Conservation (phyloP, 23 red algal species). For the Gracilaria vermiculophylla region DNA sequence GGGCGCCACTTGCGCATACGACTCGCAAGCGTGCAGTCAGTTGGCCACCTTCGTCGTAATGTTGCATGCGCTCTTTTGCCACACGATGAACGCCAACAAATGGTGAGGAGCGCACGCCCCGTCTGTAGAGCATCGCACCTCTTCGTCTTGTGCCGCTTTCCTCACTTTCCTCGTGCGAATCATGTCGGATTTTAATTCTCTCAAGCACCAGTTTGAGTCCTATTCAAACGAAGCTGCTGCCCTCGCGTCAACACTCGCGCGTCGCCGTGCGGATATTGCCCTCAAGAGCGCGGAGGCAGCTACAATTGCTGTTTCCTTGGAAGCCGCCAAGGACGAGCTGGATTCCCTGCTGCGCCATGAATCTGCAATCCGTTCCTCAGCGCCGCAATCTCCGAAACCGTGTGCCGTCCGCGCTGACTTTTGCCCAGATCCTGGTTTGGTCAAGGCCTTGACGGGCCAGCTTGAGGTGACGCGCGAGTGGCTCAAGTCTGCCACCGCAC, state of each 20-base stretch:
- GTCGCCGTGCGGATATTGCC: slow-evolving; percentile 55
- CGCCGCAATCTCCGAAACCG: not conserved
- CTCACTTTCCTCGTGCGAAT: too few species aligned
- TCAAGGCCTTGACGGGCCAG: slow-evolving; percentile 33
- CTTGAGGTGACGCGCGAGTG: slow-evolving; percentile 33
- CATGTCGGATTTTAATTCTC: too few species aligned
- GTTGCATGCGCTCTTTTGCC: not conserved
- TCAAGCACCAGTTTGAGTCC: slow-evolving; percentile 17
- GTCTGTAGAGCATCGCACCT: too few species aligned
- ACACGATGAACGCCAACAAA: not conserved
- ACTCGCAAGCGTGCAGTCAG: not conserved
- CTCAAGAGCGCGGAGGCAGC: slow-evolving; percentile 50
- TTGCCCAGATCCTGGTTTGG: slow-evolving; percentile 33
- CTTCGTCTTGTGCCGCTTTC: too few species aligned
- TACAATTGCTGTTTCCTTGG: slow-evolving; percentile 46
- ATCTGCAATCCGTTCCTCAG: slow-evolving; percentile 28
- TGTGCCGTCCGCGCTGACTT: slow-evolving; percentile 12
- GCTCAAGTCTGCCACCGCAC: slow-evolving; percentile 10
- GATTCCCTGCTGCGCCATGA: slow-evolving; percentile 41
- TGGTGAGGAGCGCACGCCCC: too few species aligned
- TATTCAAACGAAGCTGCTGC: slow-evolving; percentile 24
- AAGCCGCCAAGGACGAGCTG: slow-evolving; percentile 43
- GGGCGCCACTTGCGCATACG: not conserved
- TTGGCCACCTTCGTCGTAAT: not conserved
- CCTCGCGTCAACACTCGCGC: slow-evolving; percentile 10